Evolutionary conservation across 1,284 basidiomycete species (phyloP).

Genomic region (Trametes sp.): DNA sequence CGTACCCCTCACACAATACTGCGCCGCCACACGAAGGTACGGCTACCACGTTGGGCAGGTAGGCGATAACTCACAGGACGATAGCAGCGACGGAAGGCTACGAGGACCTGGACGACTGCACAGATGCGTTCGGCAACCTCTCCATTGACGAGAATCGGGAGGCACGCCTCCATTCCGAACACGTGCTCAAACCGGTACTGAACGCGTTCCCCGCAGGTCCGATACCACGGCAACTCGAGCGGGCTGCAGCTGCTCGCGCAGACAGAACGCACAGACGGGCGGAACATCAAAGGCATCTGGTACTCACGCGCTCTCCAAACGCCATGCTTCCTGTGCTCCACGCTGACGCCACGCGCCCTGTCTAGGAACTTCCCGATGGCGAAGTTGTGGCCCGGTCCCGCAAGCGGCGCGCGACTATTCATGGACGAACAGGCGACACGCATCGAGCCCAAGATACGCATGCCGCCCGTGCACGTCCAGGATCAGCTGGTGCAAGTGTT

Average conservation of each 20-base stretch:
- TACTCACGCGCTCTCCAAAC: conserved; percentile 39
- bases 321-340: too few relatives aligned
- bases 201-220: too few relatives aligned
- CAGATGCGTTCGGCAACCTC: conserved; percentile 74
- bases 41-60: too few relatives aligned
- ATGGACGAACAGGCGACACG: conserved; percentile 33
- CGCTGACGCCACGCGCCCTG: neutral
- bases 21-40: neutral
- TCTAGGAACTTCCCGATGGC: conserved; percentile 76
- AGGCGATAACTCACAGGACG: neutral
- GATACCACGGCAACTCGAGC: conserved; percentile 73
- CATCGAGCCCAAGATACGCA: conserved; percentile 47
- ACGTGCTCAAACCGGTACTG: too few relatives aligned
- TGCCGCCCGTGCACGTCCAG: conserved; percentile 69
- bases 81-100: conserved; percentile 28
- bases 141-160: conserved; percentile 86
- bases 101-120: conserved; percentile 54
- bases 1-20: neutral
- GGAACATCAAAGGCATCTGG: conserved; percentile 79
- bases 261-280: conserved; percentile 63
- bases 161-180: too few relatives aligned
- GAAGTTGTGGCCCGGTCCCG: conserved; percentile 44
- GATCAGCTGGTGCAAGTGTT: conserved; percentile 76
- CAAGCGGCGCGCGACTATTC: neutral
- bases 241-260: conserved; percentile 79